These are phyloP conservation scores for Daldinia vernicosa DNA, from an alignment of 495 filamentous ascomycete species.

Conservation along the genomic window DNA sequence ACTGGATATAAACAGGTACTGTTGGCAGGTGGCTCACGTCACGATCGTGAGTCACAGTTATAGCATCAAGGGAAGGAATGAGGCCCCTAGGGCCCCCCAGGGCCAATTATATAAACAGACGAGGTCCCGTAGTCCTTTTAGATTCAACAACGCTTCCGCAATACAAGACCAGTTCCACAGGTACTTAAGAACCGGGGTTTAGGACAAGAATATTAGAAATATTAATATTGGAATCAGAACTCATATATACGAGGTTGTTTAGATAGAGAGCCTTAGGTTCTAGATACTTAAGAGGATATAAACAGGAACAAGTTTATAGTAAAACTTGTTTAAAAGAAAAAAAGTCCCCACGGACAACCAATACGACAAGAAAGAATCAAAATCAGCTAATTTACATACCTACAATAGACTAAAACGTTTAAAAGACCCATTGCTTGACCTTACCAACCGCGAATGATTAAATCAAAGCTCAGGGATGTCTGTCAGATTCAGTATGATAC, in stretches of 20 bases:
- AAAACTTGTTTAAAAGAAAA: not conserved
- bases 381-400: not conserved
- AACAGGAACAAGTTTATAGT: not conserved
- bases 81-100: too few relatives aligned
- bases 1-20: not conserved
- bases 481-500: constrained; percentile 27
- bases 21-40: too few relatives aligned
- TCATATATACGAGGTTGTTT: too few relatives aligned
- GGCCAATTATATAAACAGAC: too few relatives aligned
- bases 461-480: constrained; percentile 1
- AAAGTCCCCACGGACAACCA: not conserved
- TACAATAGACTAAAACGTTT: not conserved
- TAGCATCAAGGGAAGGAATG: too few relatives aligned
- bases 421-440: not conserved
- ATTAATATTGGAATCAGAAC: not conserved
- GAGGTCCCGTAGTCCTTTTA: too few relatives aligned
- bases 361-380: not conserved
- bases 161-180: too few relatives aligned
- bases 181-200: not conserved
- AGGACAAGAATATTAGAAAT: not conserved
- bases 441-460: not conserved
- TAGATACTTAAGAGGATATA: not conserved
- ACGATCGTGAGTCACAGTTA: too few relatives aligned
- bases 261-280: too few relatives aligned
- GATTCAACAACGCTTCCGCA: too few relatives aligned